These are phyloP conservation scores for Nannochloris sp. DNA, from an alignment of 139 green algal genomes.

Conservation along the genomic window DNA sequence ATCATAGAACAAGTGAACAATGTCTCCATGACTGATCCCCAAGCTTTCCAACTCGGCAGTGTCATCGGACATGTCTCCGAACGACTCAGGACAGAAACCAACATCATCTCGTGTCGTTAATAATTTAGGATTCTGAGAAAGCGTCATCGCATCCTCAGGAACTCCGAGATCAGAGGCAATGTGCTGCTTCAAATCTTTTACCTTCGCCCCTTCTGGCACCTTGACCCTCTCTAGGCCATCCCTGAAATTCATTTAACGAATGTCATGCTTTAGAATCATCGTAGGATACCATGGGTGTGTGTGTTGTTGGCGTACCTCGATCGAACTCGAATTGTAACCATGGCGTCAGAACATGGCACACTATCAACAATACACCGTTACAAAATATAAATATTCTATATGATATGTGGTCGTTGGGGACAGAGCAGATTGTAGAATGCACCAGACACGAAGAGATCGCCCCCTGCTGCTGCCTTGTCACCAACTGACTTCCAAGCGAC, in stretches of 20 bases:
- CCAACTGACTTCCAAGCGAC: constrained; percentile 75
- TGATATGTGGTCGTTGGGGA: constrained; percentile 59
- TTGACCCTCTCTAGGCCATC: constrained; percentile 78
- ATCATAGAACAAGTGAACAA: constrained; percentile 63
- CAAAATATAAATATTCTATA: constrained; percentile 28
- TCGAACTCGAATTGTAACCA: background rate
- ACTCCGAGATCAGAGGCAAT: constrained; percentile 57
- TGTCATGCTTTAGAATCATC: background rate
- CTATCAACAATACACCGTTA: background rate
- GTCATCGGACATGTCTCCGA: constrained; percentile 32
- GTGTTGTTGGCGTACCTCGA: background rate
- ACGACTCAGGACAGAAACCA: constrained; percentile 11
- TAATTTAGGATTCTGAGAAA: constrained; percentile 63
- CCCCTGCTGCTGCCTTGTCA: constrained; percentile 71
- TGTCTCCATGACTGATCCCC: constrained; percentile 52
- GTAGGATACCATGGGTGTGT: too few species aligned
- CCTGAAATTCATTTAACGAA: constrained; percentile 7
- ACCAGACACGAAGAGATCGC: constrained; percentile 73
- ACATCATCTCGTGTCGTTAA: constrained; percentile 41
- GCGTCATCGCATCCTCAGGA: constrained; percentile 51
- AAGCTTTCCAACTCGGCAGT: constrained; percentile 15
- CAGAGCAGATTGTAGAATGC: constrained; percentile 97
- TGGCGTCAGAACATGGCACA: background rate
- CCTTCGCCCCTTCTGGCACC: constrained; percentile 37
- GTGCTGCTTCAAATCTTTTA: constrained; percentile 41